Evolutionary conservation across 2,329 filamentous ascomycete genomes (phyloP).

Genomic region (Fusarium incarnatum): DNA sequence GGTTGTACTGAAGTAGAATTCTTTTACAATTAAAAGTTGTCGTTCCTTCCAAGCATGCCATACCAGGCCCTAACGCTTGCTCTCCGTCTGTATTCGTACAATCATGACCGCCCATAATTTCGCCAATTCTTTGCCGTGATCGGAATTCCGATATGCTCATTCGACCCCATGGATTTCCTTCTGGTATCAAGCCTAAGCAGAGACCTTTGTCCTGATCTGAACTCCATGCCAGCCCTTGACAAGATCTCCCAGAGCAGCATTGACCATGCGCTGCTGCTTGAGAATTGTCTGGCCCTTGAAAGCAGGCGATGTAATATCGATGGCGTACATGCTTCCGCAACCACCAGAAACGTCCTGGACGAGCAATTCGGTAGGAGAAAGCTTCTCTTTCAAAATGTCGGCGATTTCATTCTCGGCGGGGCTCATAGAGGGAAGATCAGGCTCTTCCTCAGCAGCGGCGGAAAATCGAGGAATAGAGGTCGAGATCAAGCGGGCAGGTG

Average conservation of each 20-base stretch:
- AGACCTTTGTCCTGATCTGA: slow-evolving; percentile 77
- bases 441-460: slow-evolving; percentile 23
- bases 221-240: slow-evolving; percentile 87
- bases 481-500: slow-evolving; percentile 22
- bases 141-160: background rate
- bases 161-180: too few species aligned
- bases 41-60: background rate
- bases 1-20: background rate
- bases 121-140: background rate
- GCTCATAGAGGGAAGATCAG: slow-evolving; percentile 50
- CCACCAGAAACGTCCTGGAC: slow-evolving; percentile 86
- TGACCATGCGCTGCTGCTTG: slow-evolving; percentile 86
- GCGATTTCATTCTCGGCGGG: slow-evolving; percentile 70
- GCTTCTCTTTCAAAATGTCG: slow-evolving; percentile 62
- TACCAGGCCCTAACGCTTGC: background rate
- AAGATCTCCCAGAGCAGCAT: slow-evolving; percentile 77
- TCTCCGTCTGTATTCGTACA: slow-evolving; percentile 15
- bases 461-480: slow-evolving; percentile 16
- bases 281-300: slow-evolving; percentile 79
- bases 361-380: slow-evolving; percentile 64
- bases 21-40: slow-evolving; percentile 3
- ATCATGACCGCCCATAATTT: background rate
- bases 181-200: slow-evolving; percentile 34
- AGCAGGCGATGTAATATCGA: slow-evolving; percentile 77
- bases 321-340: slow-evolving; percentile 88